A percentile compares a stretch with the other conserved stretches of the same genome.
These are phyloP conservation scores for Glycine tomentella DNA, from an alignment of 306 rosid genomes.

Conservation along the genomic window DNA sequence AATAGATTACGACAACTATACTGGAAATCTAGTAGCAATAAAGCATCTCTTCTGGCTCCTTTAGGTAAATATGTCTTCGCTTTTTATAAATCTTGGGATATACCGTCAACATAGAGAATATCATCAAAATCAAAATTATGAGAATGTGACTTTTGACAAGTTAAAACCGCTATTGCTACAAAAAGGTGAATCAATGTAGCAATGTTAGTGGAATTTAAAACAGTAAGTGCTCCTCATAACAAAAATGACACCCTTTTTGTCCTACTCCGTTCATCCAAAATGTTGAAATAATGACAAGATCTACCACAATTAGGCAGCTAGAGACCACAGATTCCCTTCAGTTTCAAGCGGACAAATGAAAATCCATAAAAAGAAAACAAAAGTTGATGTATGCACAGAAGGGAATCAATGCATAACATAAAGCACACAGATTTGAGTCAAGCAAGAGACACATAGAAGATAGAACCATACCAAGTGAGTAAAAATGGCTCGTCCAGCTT, in stretches of 20 bases:
- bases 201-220: background rate
- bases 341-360: background rate
- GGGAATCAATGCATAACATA: background rate
- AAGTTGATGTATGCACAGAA: background rate
- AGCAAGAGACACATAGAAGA: background rate
- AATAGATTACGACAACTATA: background rate
- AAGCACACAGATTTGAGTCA: background rate
- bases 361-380: background rate
- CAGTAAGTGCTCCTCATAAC: background rate
- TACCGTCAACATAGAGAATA: slow-evolving; percentile 3
- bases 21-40: background rate
- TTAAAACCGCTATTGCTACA: no score
- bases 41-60: background rate
- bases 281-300: background rate
- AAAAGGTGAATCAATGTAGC: no score
- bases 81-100: background rate
- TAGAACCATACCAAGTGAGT: slow-evolving; percentile 73
- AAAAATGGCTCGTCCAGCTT: slow-evolving; percentile 89
- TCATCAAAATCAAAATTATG: background rate
- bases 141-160: background rate
- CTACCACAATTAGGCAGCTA: background rate
- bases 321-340: background rate
- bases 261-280: background rate
- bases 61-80: background rate
- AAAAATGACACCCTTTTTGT: background rate